phyloP scores from a whole-genome alignment of 768 basidiomycete genomes.

The Agaricus bisporus region DNA sequence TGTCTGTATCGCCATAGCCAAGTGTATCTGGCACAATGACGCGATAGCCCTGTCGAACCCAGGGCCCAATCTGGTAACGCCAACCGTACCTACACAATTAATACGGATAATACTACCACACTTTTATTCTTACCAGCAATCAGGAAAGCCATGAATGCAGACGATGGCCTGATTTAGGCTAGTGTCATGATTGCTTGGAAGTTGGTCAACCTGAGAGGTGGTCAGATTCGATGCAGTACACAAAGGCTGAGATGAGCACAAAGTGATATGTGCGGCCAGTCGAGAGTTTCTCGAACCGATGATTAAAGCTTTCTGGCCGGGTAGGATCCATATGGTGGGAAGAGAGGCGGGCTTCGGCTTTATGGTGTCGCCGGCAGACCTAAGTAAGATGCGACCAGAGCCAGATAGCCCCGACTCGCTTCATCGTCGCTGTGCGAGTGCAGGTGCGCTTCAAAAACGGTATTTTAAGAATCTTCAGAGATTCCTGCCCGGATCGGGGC shows the following conservation, averaged over 20 bases:
- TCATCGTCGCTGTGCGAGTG: too few species aligned
- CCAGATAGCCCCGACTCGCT: background rate
- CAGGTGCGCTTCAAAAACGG: too few species aligned
- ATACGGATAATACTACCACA: too few species aligned
- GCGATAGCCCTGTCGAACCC: conserved; percentile 56
- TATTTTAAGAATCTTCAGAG: too few species aligned
- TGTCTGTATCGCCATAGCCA: conserved; percentile 65
- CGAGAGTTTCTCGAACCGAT: conserved; percentile 41
- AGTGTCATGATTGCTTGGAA: conserved; percentile 38
- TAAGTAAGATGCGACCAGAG: background rate
- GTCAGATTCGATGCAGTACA: background rate
- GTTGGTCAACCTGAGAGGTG: conserved; percentile 44
- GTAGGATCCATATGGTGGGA: conserved; percentile 31
- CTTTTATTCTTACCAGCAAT: conserved; percentile 33
- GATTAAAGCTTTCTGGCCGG: conserved; percentile 43
- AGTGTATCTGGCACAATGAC: conserved; percentile 58
- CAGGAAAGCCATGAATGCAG: conserved; percentile 82
- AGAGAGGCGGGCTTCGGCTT: conserved; percentile 15
- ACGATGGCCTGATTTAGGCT: conserved; percentile 46
- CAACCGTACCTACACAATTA: conserved; percentile 55
- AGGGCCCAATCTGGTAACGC: conserved; percentile 68
- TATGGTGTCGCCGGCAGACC: background rate
- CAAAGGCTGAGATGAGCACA: conserved; percentile 23
- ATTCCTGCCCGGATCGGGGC: too few species aligned
- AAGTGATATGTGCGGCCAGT: conserved; percentile 67